Percentiles rank a stretch among this genome's conserved stretches.
Conservation (phyloP, 805 yeast genomes). For the Schwanniomyces vanrijiae region DNA sequence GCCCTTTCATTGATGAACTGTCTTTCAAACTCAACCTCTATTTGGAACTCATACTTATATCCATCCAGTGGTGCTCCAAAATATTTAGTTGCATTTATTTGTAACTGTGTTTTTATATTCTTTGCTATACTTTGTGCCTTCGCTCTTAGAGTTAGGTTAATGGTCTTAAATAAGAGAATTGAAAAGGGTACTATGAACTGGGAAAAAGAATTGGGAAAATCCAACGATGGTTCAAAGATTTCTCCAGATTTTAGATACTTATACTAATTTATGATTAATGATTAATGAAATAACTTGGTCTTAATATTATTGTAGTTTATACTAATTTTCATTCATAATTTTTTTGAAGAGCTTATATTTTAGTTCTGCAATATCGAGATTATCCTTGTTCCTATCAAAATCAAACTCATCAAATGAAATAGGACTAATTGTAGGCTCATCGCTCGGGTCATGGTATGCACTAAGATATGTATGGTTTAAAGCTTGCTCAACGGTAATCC, state of each 20-base stretch:
- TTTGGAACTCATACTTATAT: slow-evolving; percentile 55
- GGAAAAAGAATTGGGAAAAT: slow-evolving; percentile 49
- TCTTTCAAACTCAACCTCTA: slow-evolving; percentile 54
- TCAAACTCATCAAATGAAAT: slow-evolving; percentile 25
- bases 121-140: slow-evolving; percentile 41
- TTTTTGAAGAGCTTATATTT: slow-evolving; percentile 73
- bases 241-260: slow-evolving; percentile 46
- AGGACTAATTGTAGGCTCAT: slow-evolving; percentile 28
- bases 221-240: slow-evolving; percentile 41
- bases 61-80: slow-evolving; percentile 46
- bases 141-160: slow-evolving; percentile 38
- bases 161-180: slow-evolving; percentile 40
- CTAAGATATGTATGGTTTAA: slow-evolving; percentile 83
- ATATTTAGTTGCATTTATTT: slow-evolving; percentile 46
- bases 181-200: slow-evolving; percentile 48
- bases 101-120: slow-evolving; percentile 48
- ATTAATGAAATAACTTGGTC: slow-evolving; percentile 1
- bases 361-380: slow-evolving; percentile 66
- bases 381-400: slow-evolving; percentile 60
- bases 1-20: slow-evolving; percentile 59
- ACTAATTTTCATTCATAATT: slow-evolving; percentile 46
- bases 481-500: slow-evolving; percentile 89
- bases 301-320: not conserved
- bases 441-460: slow-evolving; percentile 63
- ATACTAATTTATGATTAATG: slow-evolving; percentile 12